Evolutionary conservation across 176 grass and related monocot species (phyloP).

Genomic region (Pontederia crassipes): DNA sequence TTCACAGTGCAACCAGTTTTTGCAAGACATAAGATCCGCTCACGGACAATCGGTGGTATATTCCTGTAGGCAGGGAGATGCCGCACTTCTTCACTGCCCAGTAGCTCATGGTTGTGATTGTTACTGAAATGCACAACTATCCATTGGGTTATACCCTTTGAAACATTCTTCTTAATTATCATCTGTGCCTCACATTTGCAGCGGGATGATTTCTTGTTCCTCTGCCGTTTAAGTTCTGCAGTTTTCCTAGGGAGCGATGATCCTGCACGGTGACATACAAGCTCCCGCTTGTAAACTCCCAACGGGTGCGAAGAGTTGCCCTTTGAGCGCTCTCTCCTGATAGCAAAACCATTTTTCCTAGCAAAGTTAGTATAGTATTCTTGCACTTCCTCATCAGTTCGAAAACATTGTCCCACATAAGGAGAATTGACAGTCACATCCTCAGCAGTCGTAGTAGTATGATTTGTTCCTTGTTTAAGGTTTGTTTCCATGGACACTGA

Average conservation of each 20-base stretch:
- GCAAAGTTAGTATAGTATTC: constrained; percentile 45
- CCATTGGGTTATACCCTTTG: constrained; percentile 22
- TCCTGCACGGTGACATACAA: constrained; percentile 46
- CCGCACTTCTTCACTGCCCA: constrained; percentile 25
- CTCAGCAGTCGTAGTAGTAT: constrained; percentile 5
- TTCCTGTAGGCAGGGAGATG: constrained; percentile 23
- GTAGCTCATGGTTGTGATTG: constrained; percentile 39
- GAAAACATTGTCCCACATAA: constrained; percentile 36
- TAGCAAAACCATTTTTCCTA: constrained; percentile 29
- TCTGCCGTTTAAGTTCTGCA: constrained; percentile 26
- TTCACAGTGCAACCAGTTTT: constrained; percentile 33
- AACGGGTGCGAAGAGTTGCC: constrained; percentile 41
- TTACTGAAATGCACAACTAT: constrained; percentile 38
- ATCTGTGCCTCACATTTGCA: constrained; percentile 46
- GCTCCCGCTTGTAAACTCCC: constrained; percentile 45
- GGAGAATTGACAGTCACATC: constrained; percentile 11
- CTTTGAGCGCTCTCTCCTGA: constrained; percentile 40
- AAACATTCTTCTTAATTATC: constrained; percentile 39
- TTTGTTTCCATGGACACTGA: constrained; percentile 4
- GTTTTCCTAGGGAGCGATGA: constrained; percentile 20
- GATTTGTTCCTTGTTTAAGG: neutral
- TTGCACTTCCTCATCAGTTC: constrained; percentile 36
- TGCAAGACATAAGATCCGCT: constrained; percentile 34
- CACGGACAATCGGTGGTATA: constrained; percentile 31
- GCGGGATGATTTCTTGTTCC: constrained; percentile 34